These are phyloP conservation scores for Leccinum longicurvipes DNA, from an alignment of 768 basidiomycete genomes.

Conservation along the genomic window DNA sequence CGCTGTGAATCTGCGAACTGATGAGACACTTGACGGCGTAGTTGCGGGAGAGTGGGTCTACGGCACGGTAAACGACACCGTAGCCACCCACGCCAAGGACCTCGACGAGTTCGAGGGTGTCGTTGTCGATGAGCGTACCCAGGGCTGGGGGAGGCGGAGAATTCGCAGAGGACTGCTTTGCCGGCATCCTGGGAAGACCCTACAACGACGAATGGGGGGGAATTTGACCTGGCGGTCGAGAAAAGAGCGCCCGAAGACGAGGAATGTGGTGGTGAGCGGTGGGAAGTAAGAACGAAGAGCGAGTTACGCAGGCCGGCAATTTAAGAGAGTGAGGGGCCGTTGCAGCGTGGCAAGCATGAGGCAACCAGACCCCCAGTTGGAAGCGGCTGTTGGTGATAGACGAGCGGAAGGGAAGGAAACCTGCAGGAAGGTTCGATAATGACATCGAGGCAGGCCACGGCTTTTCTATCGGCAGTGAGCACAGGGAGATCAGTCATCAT, in stretches of 20 bases:
- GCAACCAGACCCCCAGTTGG: constrained; percentile 29
- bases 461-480: constrained; percentile 31
- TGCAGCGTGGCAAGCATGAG: constrained; percentile 37
- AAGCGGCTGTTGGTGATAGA: constrained; percentile 34
- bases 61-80: constrained; percentile 90
- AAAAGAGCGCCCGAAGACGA: constrained; percentile 21
- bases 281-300: constrained; percentile 27
- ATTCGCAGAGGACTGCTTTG: constrained; percentile 31
- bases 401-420: constrained; percentile 27
- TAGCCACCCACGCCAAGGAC: constrained; percentile 93
- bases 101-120: constrained; percentile 76
- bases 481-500: constrained; percentile 31
- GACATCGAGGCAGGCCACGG: constrained; percentile 14
- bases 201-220: constrained; percentile 14
- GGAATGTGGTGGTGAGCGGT: constrained; percentile 17
- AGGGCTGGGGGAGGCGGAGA: constrained; percentile 51
- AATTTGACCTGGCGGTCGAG: constrained; percentile 24
- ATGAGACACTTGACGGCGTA: constrained; percentile 93
- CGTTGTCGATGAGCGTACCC: constrained; percentile 82
- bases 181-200: constrained; percentile 27
- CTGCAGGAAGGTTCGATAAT: constrained; percentile 28
- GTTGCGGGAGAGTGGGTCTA: constrained; percentile 53
- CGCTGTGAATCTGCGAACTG: constrained; percentile 42
- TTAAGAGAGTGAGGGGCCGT: constrained; percentile 31
- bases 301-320: constrained; percentile 23